phyloP scores from a whole-genome alignment of 2,329 filamentous ascomycete species.

The Aaosphaeria pasadenensis region DNA sequence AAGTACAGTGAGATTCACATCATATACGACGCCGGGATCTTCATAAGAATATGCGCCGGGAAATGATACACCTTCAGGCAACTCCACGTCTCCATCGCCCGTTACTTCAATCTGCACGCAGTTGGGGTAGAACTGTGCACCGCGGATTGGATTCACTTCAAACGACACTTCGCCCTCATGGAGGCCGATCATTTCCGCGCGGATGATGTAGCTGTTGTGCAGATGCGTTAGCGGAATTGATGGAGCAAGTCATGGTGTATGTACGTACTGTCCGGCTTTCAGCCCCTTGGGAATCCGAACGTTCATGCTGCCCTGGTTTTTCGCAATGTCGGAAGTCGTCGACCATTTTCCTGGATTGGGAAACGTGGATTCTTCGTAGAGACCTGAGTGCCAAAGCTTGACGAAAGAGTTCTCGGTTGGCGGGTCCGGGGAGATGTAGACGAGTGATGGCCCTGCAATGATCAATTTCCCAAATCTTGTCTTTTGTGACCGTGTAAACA shows the following conservation, averaged over 20 bases:
- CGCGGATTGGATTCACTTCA: slow-evolving; percentile 20
- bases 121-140: slow-evolving; percentile 43
- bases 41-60: slow-evolving; percentile 39
- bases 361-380: slow-evolving; percentile 29
- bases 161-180: slow-evolving; percentile 36
- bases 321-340: slow-evolving; percentile 21
- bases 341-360: slow-evolving; percentile 35
- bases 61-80: slow-evolving; percentile 44
- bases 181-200: slow-evolving; percentile 44
- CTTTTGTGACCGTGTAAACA: not conserved
- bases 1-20: slow-evolving; percentile 17
- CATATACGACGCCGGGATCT: slow-evolving; percentile 35
- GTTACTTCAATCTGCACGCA: slow-evolving; percentile 42
- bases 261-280: slow-evolving; percentile 33
- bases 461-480: not conserved
- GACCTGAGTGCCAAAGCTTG: slow-evolving; percentile 40
- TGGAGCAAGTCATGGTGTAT: not conserved
- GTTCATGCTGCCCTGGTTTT: slow-evolving; percentile 25
- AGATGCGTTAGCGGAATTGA: not conserved
- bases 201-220: slow-evolving; percentile 36
- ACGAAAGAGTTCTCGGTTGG: slow-evolving; percentile 37
- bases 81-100: slow-evolving; percentile 22
- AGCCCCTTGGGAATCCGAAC: slow-evolving; percentile 31
- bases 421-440: slow-evolving; percentile 42
- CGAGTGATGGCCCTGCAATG: slow-evolving; percentile 32